Base-by-base conservation (phyloP, 345 rosid species). In the Sonneratia alba region DNA sequence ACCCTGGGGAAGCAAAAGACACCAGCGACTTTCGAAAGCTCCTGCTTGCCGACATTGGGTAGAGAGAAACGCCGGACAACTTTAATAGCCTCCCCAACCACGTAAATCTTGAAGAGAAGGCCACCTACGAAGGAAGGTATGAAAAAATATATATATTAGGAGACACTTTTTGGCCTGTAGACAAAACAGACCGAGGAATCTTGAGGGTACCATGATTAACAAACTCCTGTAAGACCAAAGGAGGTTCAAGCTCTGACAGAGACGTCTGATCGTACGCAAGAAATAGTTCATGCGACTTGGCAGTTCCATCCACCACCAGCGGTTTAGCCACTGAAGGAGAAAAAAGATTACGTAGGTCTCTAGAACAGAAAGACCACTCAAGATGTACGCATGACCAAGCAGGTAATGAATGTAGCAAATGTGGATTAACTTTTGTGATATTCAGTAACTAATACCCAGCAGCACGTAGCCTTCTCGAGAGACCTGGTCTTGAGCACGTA, bases 181-280 rank as follows among this genome's bases (percentile, higher is more conserved):
- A 53, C 22, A 53, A 37, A 4, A 15, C 27, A 24, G 16, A 38
- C 14, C 40, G 3, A 36, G 37, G 59, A 47, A 69, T 11, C 24
- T 48, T 53, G 22, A 32, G 14, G 21, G 2, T 93, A 93, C 98
- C 97, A 79, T 93, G 98, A 80, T 91, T 91, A 3, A 93, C 90
- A 81, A 93, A 93, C 84, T 93, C 98, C 78, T 93, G 98, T 40
- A 93, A 83, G 37, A 91, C 86, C 80, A 91, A 56, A 13, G 98
- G 98, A 40, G 97, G 96, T 71, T 91, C 92, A 53, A 93, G 94
- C 80, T 87, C 85, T 65, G 87, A 75, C 59, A 91, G 90, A 59
- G 96, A 89, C 72, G 65, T 80, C 65, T 76, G 77, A 80, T 93
- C 94, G 72, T 89, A 87, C 9, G 91, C 96, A 74, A 93, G 94